phyloP scores from a whole-genome alignment of 805 yeast species.

The Metschnikowia arizonensis region DNA sequence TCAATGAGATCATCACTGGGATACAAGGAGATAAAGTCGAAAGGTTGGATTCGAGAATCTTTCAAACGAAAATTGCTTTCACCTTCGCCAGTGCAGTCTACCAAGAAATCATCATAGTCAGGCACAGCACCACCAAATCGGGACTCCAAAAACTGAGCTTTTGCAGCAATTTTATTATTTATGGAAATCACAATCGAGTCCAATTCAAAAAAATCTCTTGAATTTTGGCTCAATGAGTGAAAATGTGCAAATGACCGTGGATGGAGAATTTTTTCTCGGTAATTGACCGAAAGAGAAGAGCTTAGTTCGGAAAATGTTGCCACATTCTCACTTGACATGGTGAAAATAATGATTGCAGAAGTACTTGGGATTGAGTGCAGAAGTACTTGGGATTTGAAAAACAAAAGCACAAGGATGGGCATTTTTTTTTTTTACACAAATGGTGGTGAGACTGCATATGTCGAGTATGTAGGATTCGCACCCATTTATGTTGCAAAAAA shows the following conservation, averaged over 20 bases:
- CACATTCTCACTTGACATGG: slow-evolving; percentile 2
- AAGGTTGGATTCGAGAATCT: slow-evolving; percentile 6
- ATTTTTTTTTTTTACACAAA: background rate
- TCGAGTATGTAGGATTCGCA: background rate
- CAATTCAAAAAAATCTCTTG: slow-evolving; percentile 5
- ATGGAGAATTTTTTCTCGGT: slow-evolving; percentile 4
- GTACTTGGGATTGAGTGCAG: no score
- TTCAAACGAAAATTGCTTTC: background rate
- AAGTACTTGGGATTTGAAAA: no score
- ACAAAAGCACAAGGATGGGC: no score
- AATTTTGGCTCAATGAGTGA: slow-evolving; percentile 2
- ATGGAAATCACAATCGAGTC: slow-evolving; percentile 4
- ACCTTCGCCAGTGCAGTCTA: background rate
- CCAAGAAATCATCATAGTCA: background rate
- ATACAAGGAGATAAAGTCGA: slow-evolving; percentile 7
- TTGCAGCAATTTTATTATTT: slow-evolving; percentile 8
- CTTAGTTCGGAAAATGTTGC: slow-evolving; percentile 7
- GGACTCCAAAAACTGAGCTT: background rate
- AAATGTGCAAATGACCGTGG: slow-evolving; percentile 1
- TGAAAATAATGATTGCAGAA: background rate
- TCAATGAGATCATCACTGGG: background rate
- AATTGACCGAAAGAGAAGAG: slow-evolving; percentile 2
- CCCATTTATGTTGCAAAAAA: background rate
- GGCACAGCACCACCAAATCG: background rate
- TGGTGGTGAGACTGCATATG: background rate